Percentiles rank a stretch among this genome's conserved stretches.
phyloP scores from a whole-genome alignment of 176 grass and related monocot genomes.

The sorghum (Sorghum bicolor) region Sorghum_bicolor_NCBIv3 NC_012871.2:76023501-76024000 shows the following conservation, averaged over 20 bases:
- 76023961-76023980: not conserved
- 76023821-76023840: too few species aligned
- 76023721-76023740: not conserved
- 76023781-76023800: not conserved
- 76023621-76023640: not conserved
- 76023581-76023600: not conserved
- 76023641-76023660: not conserved
- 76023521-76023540: too few species aligned
- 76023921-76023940: too few species aligned
- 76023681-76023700: not conserved
- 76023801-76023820: constrained; percentile 1
- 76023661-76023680: not conserved
- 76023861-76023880: too few species aligned
- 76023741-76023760: not conserved
- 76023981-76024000: not conserved
- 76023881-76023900: too few species aligned
- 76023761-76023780: not conserved
- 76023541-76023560: too few species aligned
- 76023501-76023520: too few species aligned
- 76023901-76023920: too few species aligned
- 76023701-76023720: not conserved
- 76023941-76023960: too few species aligned
- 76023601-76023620: not conserved
- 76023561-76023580: too few species aligned
- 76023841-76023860: too few species aligned